A percentile compares a stretch with the other conserved stretches of the same genome.
Conservation (phyloP, 768 basidiomycete species). For the Lenzites betulinus region DNA sequence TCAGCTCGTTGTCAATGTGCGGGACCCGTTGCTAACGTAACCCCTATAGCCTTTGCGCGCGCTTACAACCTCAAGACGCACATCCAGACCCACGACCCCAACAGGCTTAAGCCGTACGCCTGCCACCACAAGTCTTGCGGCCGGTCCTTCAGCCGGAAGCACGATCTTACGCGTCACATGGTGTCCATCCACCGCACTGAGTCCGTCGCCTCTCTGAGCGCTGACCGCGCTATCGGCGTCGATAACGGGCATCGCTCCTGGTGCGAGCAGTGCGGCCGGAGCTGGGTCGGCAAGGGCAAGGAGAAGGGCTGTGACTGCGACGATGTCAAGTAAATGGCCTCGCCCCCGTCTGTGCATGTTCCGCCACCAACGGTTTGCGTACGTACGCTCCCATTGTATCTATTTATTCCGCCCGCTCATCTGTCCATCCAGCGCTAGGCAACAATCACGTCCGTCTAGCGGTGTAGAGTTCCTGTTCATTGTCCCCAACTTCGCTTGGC, state of each 20-base stretch:
- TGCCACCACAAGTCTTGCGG: conserved; percentile 87
- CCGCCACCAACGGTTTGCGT: conserved; percentile 31
- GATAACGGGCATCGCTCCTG: conserved; percentile 62
- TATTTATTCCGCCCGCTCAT: conserved; percentile 2
- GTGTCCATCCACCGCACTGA: conserved; percentile 84
- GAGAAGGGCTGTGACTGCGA: conserved; percentile 47
- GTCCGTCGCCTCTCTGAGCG: conserved; percentile 41
- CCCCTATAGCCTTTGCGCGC: conserved; percentile 74
- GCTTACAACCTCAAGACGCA: conserved; percentile 97
- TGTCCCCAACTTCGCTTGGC: conserved; percentile 19
- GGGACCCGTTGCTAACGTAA: conserved; percentile 1
- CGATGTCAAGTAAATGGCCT: conserved; percentile 33
- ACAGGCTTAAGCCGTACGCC: conserved; percentile 84
- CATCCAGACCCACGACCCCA: conserved; percentile 92
- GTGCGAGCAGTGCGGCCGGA: conserved; percentile 77
- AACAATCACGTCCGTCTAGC: conserved; percentile 36
- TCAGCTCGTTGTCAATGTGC: conserved; percentile 7
- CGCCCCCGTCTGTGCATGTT: not conserved
- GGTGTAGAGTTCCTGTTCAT: conserved; percentile 20
- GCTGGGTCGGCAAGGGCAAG: conserved; percentile 55
- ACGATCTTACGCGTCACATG: conserved; percentile 89
- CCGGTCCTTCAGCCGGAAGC: conserved; percentile 91
- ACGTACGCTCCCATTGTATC: conserved; percentile 16
- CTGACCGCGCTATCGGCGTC: conserved; percentile 65
- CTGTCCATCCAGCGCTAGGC: conserved; percentile 23